phyloP scores from a whole-genome alignment of 306 rosid genomes.

The Acacia crassicarpa region DNA sequence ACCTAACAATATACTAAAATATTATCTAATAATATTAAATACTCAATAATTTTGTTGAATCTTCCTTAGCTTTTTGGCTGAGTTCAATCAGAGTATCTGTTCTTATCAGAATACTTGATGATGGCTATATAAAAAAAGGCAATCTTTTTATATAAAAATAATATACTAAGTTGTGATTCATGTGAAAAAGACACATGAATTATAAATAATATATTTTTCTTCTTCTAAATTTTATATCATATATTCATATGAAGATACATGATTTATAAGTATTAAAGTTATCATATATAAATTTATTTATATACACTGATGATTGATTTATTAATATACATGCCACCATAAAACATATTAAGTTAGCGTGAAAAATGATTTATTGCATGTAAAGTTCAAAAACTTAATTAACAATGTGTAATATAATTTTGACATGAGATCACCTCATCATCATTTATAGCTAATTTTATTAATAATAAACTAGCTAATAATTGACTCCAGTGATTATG shows the following conservation, averaged over 20 bases:
- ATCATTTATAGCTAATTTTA: not conserved
- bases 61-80: not conserved
- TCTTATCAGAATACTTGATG: not conserved
- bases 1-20: no score
- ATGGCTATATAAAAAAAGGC: not conserved
- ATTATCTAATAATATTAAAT: no score
- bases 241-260: not conserved
- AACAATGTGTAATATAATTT: not conserved
- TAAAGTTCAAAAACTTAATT: not conserved
- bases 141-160: not conserved
- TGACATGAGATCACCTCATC: not conserved
- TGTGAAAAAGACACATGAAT: not conserved
- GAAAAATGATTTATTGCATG: not conserved
- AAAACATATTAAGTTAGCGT: not conserved
- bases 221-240: not conserved
- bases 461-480: not conserved
- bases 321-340: not conserved
- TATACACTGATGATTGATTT: not conserved
- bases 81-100: not conserved
- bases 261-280: no score
- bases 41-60: no score
- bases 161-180: not conserved
- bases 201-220: not conserved
- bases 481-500: not conserved
- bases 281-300: not conserved